phyloP scores from a whole-genome alignment of 2,329 filamentous ascomycete genomes.

The Cercospora nicotianae region DNA sequence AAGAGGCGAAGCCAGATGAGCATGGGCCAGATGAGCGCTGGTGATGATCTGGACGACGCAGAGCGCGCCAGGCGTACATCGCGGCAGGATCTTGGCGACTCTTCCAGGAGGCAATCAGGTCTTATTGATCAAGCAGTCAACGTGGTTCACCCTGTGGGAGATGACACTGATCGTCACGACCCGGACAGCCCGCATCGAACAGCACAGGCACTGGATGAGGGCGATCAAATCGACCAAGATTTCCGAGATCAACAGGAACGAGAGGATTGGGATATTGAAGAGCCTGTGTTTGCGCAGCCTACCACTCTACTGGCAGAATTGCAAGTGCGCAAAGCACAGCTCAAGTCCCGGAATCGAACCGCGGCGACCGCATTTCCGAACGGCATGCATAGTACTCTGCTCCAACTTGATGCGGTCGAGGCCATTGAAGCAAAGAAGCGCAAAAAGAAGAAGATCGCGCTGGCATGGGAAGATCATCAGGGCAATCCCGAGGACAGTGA shows the following conservation, averaged over 20 bases:
- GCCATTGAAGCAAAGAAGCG: constrained; percentile 78
- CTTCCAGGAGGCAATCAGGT: constrained; percentile 22
- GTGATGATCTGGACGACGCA: constrained; percentile 28
- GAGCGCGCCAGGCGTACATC: constrained; percentile 21
- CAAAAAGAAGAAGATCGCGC: constrained; percentile 71
- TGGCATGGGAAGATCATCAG: constrained; percentile 81
- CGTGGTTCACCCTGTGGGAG: constrained; percentile 32
- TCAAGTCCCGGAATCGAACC: constrained; percentile 75
- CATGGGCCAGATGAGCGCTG: constrained; percentile 25
- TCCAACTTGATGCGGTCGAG: constrained; percentile 87
- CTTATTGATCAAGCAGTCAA: constrained; percentile 35
- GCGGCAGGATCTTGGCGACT: constrained; percentile 22
- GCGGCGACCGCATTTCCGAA: constrained; percentile 64
- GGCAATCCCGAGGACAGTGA: constrained; percentile 51
- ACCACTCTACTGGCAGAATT: constrained; percentile 91
- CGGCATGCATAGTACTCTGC: constrained; percentile 85
- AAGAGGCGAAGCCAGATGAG: constrained; percentile 40
- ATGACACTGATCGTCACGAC: constrained; percentile 34
- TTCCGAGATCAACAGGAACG: constrained; percentile 50
- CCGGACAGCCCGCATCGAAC: constrained; percentile 22
- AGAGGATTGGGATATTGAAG: constrained; percentile 42
- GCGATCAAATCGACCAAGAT: constrained; percentile 46
- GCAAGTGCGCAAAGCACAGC: constrained; percentile 84
- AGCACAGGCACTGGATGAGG: constrained; percentile 30
- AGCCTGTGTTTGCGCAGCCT: constrained; percentile 67